These are phyloP conservation scores for Podospora sp. DNA, from an alignment of 495 filamentous ascomycete genomes.

Conservation along the genomic window DNA sequence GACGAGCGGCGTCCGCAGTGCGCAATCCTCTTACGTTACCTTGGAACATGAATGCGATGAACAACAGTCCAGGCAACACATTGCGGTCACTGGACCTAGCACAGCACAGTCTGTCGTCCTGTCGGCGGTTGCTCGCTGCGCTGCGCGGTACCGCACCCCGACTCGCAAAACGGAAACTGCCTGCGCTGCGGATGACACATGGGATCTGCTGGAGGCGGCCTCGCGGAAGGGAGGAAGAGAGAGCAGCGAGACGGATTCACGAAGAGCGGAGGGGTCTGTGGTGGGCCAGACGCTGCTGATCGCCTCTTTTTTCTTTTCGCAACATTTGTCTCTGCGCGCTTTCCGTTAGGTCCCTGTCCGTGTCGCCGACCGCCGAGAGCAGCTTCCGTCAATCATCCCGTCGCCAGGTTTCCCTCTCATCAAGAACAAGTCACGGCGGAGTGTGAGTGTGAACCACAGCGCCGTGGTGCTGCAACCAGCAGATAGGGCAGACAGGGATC, in stretches of 20 bases:
- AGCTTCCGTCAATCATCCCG: background rate
- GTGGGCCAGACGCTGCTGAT: background rate
- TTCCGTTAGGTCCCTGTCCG: background rate
- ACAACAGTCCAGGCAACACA: background rate
- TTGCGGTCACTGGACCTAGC: background rate
- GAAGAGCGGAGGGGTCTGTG: background rate
- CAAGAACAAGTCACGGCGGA: background rate
- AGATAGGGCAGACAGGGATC: background rate
- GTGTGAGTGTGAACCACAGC: background rate
- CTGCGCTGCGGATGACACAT: background rate
- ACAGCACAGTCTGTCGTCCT: background rate
- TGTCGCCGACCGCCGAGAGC: too few species aligned
- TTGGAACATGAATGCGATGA: background rate
- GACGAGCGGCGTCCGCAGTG: background rate
- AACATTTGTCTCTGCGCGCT: background rate
- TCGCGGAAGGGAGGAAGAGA: background rate
- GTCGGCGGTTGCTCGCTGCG: background rate
- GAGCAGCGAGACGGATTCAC: background rate
- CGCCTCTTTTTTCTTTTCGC: background rate
- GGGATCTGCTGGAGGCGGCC: background rate
- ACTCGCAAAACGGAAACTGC: background rate
- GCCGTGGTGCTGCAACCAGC: background rate
- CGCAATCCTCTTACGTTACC: slow-evolving; percentile 1
- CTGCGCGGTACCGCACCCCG: background rate
- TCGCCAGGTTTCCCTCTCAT: background rate